A percentile compares a stretch with the other conserved stretches of the same genome.
Evolutionary conservation across 345 rosid genomes (phyloP).

Genomic region (Citrus glauca): DNA sequence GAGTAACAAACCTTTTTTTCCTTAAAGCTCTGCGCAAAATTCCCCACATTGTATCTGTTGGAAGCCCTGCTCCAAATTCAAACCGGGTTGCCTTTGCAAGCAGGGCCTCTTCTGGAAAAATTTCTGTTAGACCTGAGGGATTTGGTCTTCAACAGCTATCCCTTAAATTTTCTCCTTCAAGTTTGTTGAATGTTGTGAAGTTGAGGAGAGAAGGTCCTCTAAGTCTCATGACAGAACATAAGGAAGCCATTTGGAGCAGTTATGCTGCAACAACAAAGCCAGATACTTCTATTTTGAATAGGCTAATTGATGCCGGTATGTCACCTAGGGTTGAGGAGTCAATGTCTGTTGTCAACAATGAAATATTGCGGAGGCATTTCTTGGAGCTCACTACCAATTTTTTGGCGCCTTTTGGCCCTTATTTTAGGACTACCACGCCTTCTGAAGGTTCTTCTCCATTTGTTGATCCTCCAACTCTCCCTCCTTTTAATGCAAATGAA

Average conservation of each 20-base stretch:
- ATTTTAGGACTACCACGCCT: conserved; percentile 69
- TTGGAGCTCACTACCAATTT: conserved; percentile 96
- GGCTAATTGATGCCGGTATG: conserved; percentile 92
- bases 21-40: conserved; percentile 78
- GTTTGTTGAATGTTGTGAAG: conserved; percentile 72
- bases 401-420: conserved; percentile 97
- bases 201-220: conserved; percentile 93
- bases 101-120: conserved; percentile 63
- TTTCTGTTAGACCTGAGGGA: conserved; percentile 68
- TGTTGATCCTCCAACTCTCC: conserved; percentile 82
- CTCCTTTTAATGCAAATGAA: conserved; percentile 57
- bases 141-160: conserved; percentile 76
- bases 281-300: conserved; percentile 88
- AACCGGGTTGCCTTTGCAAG: conserved; percentile 50
- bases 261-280: conserved; percentile 83
- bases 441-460: conserved; percentile 89
- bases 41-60: conserved; percentile 92
- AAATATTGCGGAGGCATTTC: conserved; percentile 92
- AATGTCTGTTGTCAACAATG: conserved; percentile 97
- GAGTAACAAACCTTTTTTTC: conserved; percentile 94
- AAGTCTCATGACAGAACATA: conserved; percentile 96
- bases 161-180: conserved; percentile 83
- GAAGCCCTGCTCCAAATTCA: conserved; percentile 67
- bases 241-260: conserved; percentile 95
- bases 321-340: conserved; percentile 97